Conservation (phyloP, 805 yeast species). For the Kazachstania africana region DNA sequence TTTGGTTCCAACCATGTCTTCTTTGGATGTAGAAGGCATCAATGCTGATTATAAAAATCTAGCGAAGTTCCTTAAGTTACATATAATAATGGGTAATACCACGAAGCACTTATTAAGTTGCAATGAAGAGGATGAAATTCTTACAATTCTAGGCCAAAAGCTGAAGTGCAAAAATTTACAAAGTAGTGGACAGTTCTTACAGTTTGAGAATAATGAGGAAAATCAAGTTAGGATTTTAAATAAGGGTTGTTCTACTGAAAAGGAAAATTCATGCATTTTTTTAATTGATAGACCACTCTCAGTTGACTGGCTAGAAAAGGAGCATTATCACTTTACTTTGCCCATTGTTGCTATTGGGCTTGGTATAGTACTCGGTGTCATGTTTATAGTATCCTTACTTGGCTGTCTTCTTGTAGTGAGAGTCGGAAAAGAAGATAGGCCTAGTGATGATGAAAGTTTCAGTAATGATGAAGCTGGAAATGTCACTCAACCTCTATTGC, state of each 20-base stretch:
- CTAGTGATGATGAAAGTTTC: not conserved
- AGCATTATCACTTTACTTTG: conserved; percentile 44
- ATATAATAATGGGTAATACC: conserved; percentile 52
- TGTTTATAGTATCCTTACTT: conserved; percentile 17
- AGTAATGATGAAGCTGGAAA: not conserved
- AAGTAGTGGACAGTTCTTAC: conserved; percentile 28
- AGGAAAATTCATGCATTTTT: conserved; percentile 40
- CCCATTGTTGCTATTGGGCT: conserved; percentile 59
- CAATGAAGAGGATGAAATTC: conserved; percentile 27
- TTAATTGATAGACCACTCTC: conserved; percentile 58
- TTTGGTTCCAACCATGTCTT: conserved; percentile 57
- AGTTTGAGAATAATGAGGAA: conserved; percentile 36
- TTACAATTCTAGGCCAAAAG: conserved; percentile 33
- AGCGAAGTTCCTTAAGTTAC: conserved; percentile 49
- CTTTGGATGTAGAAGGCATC: conserved; percentile 41
- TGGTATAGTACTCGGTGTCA: conserved; percentile 53
- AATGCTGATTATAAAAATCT: conserved; percentile 34
- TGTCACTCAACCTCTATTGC: not conserved
- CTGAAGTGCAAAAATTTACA: conserved; percentile 34
- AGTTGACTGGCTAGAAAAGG: conserved; percentile 47
- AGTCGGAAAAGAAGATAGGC: not conserved
- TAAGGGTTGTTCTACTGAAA: conserved; percentile 45
- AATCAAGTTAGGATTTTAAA: conserved; percentile 48
- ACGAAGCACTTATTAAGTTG: conserved; percentile 38
- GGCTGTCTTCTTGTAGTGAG: conserved; percentile 7